Evolutionary conservation across 495 filamentous ascomycete genomes (phyloP).

Genomic region (Annulohypoxylon moriforme): DNA sequence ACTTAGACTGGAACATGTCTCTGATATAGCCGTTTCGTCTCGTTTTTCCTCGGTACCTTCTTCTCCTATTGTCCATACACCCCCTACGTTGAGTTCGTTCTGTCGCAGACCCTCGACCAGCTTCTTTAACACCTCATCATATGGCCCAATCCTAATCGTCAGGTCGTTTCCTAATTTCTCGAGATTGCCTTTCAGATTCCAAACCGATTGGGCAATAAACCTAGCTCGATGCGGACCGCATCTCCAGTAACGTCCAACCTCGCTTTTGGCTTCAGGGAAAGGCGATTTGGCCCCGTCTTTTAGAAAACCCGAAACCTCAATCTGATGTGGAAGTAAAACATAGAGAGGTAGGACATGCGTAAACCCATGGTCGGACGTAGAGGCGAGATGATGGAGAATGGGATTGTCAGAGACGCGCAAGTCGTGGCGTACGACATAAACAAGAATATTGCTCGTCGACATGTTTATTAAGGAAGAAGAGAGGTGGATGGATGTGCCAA

Average conservation of each 20-base stretch:
- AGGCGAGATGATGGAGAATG: constrained; percentile 66
- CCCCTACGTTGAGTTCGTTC: constrained; percentile 59
- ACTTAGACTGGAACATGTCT: constrained; percentile 58
- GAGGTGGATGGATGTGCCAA: background rate
- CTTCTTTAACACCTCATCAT: constrained; percentile 62
- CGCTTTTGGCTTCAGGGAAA: constrained; percentile 68
- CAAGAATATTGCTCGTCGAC: constrained; percentile 57
- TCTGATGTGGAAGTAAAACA: constrained; percentile 70
- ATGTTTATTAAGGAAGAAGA: constrained; percentile 38
- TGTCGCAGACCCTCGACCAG: constrained; percentile 62
- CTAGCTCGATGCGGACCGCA: constrained; percentile 74
- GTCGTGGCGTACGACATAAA: constrained; percentile 74
- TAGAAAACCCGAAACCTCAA: constrained; percentile 78
- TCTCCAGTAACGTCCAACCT: constrained; percentile 70
- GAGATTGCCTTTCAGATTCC: constrained; percentile 71
- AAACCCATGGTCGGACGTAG: constrained; percentile 60
- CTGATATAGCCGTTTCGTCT: constrained; percentile 66
- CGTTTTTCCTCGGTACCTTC: constrained; percentile 72
- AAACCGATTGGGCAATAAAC: constrained; percentile 74
- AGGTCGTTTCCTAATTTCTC: constrained; percentile 67
- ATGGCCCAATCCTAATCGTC: constrained; percentile 69
- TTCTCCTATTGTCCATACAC: constrained; percentile 75
- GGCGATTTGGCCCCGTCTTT: constrained; percentile 57
- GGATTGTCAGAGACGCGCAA: constrained; percentile 76
- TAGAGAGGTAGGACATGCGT: constrained; percentile 76